phyloP scores from a whole-genome alignment of 1,284 basidiomycete species.

The Paramarasmius palmivorus region DNA sequence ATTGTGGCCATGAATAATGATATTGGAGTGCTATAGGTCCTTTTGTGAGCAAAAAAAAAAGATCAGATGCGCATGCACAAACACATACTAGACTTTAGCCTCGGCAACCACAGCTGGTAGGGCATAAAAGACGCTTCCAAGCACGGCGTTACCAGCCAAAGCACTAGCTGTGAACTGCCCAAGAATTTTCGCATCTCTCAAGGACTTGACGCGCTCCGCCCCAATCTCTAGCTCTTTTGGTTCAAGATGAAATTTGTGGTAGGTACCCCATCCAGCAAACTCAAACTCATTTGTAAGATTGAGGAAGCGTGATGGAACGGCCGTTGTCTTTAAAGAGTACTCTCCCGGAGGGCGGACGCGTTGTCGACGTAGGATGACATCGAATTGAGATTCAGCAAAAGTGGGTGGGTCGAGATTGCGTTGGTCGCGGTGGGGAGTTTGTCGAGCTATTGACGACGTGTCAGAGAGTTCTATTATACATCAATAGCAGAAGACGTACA shows the following conservation, averaged over 20 bases:
- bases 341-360: slow-evolving; percentile 44
- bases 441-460: background rate
- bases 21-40: slow-evolving; percentile 56
- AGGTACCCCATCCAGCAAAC: slow-evolving; percentile 67
- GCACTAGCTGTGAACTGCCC: slow-evolving; percentile 62
- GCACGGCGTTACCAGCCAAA: slow-evolving; percentile 66
- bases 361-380: slow-evolving; percentile 60
- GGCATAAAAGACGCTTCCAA: slow-evolving; percentile 72
- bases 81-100: slow-evolving; percentile 55
- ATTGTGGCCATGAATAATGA: slow-evolving; percentile 61
- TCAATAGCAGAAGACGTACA: background rate
- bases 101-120: slow-evolving; percentile 64
- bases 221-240: slow-evolving; percentile 37
- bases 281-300: slow-evolving; percentile 66
- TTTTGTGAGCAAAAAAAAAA: slow-evolving; percentile 1
- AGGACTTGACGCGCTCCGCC: slow-evolving; percentile 31
- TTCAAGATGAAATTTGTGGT: slow-evolving; percentile 43
- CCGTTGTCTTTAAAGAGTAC: slow-evolving; percentile 44
- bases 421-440: background rate
- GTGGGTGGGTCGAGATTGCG: slow-evolving; percentile 33
- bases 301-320: slow-evolving; percentile 56
- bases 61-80: background rate
- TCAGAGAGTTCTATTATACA: background rate
- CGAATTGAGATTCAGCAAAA: slow-evolving; percentile 49
- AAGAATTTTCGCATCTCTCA: slow-evolving; percentile 38